Conservation (phyloP, 116 monocot species). For the Posidonia oceanica region DNA sequence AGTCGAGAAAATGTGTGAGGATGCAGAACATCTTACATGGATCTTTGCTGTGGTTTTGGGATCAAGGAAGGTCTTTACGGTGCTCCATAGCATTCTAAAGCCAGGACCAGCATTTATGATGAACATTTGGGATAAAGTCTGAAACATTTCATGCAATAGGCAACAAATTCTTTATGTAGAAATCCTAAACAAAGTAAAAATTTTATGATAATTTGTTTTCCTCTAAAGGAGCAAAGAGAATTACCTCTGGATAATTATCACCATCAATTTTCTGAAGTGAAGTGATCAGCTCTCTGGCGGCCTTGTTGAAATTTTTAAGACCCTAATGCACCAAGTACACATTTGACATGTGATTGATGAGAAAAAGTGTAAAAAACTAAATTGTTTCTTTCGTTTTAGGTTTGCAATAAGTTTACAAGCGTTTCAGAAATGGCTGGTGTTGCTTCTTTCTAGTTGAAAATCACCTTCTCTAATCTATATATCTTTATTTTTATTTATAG, state of each 20-base stretch:
- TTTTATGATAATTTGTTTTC: too few species aligned
- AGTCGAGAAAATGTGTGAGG: too few species aligned
- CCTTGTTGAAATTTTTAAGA: conserved; percentile 70
- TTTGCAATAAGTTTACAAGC: too few species aligned
- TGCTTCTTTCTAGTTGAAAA: neutral
- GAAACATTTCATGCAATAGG: neutral
- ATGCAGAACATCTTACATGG: conserved; percentile 31
- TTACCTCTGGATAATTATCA: conserved; percentile 95
- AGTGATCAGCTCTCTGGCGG: conserved; percentile 70
- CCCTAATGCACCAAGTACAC: conserved; percentile 29
- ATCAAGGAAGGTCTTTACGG: conserved; percentile 84
- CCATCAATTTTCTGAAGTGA: conserved; percentile 85
- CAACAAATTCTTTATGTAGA: too few species aligned
- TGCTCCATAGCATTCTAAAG: conserved; percentile 87
- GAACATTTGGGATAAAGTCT: conserved; percentile 95
- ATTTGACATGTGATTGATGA: neutral
- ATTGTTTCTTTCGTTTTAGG: too few species aligned
- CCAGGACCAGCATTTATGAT: conserved; percentile 96
- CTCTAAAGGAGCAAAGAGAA: neutral
- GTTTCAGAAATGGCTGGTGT: neutral
- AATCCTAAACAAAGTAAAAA: too few species aligned
- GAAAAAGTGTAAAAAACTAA: neutral
- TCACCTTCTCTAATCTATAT: neutral
- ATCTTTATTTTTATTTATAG: neutral
- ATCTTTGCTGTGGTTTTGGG: conserved; percentile 95